Base-by-base conservation (phyloP, 805 yeast genomes). In the Yamadazyma sp. region DNA sequence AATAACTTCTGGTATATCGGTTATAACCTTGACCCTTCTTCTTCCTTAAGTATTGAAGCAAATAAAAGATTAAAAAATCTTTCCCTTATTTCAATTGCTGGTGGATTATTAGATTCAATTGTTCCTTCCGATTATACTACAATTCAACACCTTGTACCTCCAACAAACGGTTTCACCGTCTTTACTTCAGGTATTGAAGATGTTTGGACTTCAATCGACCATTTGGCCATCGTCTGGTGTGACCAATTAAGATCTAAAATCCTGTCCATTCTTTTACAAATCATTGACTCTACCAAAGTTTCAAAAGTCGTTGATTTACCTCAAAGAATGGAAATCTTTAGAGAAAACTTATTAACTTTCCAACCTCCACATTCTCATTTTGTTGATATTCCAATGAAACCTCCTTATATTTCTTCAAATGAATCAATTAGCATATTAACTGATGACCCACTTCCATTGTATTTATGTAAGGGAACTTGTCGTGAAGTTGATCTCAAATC, bases 211-310 rank as follows among this genome's bases (percentile, higher is more conserved):
- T 84, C 96, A 1, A 80, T 88, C 26, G 98, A 91, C 57, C 98
- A 91, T 61, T 70, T 87, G 44, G 97, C 98, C 0, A 80, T 93
- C 31, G 95, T 91, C 2, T 91, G 98, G 98, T 91, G 98, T 59
- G 85, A 80, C 42, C 97, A 91, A 56, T 61, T 89, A 24, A 71
- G 97, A 34, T 67, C 73, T 34, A 75, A 70, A 11, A 45, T 91
- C 1, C 81, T 86, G 7, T 61, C 62, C 32, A 63, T 80, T 0
- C 51, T 93, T 23, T 59, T 84, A 30, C 82, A 76, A 20, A 65
- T 83, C 9, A 73, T 77, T 2, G 84, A 86, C 48, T 59, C 55
- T 16, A 43, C 53, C 0, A 53, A 66, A 0, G 64, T 78, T 0
- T 33, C 49, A 7, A 76, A 74, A 46, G 84, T 93, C 0, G 62